These are phyloP conservation scores for Cordyceps farinosa DNA, from an alignment of 2,329 filamentous ascomycete species.

Conservation along the genomic window DNA sequence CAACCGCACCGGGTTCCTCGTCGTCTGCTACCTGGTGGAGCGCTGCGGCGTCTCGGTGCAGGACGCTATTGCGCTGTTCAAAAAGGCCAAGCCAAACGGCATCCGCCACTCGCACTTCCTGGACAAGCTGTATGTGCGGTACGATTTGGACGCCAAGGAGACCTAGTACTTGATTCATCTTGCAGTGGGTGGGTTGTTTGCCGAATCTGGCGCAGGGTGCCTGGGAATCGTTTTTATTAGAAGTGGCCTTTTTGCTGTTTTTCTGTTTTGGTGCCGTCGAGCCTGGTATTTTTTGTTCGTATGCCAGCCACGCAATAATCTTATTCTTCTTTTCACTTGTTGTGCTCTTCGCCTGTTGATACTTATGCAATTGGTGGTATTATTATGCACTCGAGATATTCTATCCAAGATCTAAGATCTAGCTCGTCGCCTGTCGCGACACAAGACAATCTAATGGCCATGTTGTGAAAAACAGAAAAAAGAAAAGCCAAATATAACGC, in stretches of 20 bases:
- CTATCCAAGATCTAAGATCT: background rate
- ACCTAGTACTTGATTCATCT: background rate
- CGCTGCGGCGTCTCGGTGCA: slow-evolving; percentile 66
- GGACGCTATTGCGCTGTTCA: slow-evolving; percentile 77
- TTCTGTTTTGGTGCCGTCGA: background rate
- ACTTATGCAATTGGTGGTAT: background rate
- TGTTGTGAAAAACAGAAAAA: background rate
- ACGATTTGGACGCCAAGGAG: slow-evolving; percentile 39
- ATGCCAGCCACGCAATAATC: background rate
- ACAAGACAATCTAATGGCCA: background rate
- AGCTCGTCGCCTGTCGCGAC: background rate
- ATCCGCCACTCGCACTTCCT: slow-evolving; percentile 89
- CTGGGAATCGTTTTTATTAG: background rate
- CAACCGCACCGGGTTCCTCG: slow-evolving; percentile 88
- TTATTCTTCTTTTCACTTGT: background rate
- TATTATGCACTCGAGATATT: background rate
- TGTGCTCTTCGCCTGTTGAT: background rate
- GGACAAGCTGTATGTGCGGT: slow-evolving; percentile 77
- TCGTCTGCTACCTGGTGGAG: slow-evolving; percentile 89
- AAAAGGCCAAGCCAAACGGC: slow-evolving; percentile 67
- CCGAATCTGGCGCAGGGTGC: background rate
- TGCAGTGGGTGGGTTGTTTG: background rate
- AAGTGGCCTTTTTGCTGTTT: background rate
- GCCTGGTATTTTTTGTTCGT: background rate
- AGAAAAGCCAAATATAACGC: background rate